Conservation (phyloP, 306 rosid species). For the Sechiopsis laciniata region DNA sequence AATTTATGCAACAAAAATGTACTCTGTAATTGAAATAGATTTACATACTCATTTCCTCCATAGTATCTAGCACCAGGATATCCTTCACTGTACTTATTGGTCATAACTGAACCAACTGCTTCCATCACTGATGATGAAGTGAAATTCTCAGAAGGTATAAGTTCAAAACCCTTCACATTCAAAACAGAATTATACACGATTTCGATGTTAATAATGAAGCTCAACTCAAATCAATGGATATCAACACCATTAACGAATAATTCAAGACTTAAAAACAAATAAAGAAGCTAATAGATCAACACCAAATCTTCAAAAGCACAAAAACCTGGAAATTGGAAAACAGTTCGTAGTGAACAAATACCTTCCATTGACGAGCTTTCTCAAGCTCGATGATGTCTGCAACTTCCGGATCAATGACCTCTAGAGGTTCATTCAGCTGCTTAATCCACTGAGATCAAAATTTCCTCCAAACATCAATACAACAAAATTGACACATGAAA, state of each 20-base stretch:
- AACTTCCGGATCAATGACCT: conserved; percentile 68
- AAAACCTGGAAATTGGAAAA: background rate
- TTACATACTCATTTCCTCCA: conserved; percentile 85
- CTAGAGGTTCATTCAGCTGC: conserved; percentile 75
- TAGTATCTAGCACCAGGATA: conserved; percentile 94
- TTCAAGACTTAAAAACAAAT: background rate
- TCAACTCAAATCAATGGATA: background rate
- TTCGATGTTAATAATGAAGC: background rate
- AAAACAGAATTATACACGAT: conserved; percentile 3
- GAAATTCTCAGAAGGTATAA: conserved; percentile 83
- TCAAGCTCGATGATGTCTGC: conserved; percentile 78
- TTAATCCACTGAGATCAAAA: conserved; percentile 61
- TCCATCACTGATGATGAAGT: conserved; percentile 77
- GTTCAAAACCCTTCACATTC: conserved; percentile 58
- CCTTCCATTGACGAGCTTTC: conserved; percentile 91
- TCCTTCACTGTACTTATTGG: conserved; percentile 81
- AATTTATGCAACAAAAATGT: background rate
- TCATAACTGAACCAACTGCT: conserved; percentile 94
- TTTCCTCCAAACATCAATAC: conserved; percentile 14
- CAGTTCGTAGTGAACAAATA: conserved; percentile 2
- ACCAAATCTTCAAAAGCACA: background rate
- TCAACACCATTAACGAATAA: background rate
- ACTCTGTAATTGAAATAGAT: conserved; percentile 12
- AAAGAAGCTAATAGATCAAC: background rate
- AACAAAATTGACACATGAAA: background rate